These are phyloP conservation scores for Centaurea solstitialis DNA, from an alignment of 129 eudicot genomes.

Conservation along the genomic window DNA sequence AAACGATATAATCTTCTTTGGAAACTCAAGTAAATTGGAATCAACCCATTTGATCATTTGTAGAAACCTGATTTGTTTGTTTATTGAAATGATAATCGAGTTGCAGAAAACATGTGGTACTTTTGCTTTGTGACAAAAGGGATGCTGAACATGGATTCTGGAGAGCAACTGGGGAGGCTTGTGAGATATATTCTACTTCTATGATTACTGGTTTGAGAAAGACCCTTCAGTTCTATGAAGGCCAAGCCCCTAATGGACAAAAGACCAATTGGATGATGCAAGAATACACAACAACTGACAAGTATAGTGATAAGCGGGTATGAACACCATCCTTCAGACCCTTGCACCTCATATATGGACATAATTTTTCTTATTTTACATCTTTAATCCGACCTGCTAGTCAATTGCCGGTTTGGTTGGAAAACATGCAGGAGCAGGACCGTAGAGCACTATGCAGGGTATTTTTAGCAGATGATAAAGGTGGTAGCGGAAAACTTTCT, in stretches of 20 bases:
- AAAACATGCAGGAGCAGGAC: slow-evolving; percentile 79
- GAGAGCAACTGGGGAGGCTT: slow-evolving; percentile 56
- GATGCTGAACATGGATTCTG: slow-evolving; percentile 53
- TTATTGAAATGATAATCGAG: slow-evolving; percentile 1
- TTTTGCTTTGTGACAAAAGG: slow-evolving; percentile 35
- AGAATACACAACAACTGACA: slow-evolving; percentile 51
- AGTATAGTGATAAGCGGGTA: slow-evolving; percentile 46
- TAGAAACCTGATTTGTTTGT: neutral
- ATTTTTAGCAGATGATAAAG: slow-evolving; percentile 32
- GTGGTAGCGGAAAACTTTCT: slow-evolving; percentile 19
- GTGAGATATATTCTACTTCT: slow-evolving; percentile 50
- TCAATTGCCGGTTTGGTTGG: slow-evolving; percentile 53
- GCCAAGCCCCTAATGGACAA: slow-evolving; percentile 35
- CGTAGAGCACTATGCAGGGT: slow-evolving; percentile 58
- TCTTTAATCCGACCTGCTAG: slow-evolving; percentile 40
- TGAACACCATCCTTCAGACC: neutral
- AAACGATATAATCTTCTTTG: neutral
- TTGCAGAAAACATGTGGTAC: slow-evolving; percentile 65
- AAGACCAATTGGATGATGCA: slow-evolving; percentile 79
- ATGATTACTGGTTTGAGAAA: slow-evolving; percentile 65
- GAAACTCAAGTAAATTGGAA: neutral
- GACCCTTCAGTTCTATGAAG: slow-evolving; percentile 57
- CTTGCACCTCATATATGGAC: neutral
- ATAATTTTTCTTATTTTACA: slow-evolving; percentile 9
- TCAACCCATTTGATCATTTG: neutral